phyloP scores from a whole-genome alignment of 2,329 filamentous ascomycete species.

The Ilyonectria robusta region DNA sequence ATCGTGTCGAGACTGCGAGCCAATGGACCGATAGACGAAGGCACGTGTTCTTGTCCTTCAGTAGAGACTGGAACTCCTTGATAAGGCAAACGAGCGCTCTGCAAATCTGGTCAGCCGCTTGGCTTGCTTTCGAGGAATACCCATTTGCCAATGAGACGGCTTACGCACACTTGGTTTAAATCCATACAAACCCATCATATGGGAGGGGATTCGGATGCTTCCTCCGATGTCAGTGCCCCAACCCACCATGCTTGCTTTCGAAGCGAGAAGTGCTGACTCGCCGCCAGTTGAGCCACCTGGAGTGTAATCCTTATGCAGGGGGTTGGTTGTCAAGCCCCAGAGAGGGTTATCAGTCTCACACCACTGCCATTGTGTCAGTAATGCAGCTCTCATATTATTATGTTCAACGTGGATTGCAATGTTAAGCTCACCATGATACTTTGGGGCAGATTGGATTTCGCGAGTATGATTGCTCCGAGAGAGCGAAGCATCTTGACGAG shows the following conservation, averaged over 20 bases:
- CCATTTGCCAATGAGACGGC: too few species aligned
- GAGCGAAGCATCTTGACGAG: constrained; percentile 63
- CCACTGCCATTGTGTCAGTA: constrained; percentile 26
- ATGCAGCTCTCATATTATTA: too few species aligned
- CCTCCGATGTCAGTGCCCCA: constrained; percentile 48
- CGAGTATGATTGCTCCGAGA: constrained; percentile 66
- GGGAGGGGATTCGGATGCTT: constrained; percentile 46
- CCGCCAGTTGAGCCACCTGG: constrained; percentile 48
- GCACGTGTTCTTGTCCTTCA: constrained; percentile 75
- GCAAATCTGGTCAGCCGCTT: accelerated
- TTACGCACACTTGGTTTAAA: constrained; percentile 49
- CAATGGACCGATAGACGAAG: constrained; percentile 74
- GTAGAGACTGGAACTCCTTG: constrained; percentile 71
- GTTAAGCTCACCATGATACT: constrained; percentile 40
- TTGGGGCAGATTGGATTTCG: constrained; percentile 61
- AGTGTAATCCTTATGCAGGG: constrained; percentile 37
- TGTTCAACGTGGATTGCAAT: background rate
- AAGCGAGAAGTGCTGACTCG: constrained; percentile 39
- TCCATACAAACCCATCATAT: constrained; percentile 43
- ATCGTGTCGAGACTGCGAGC: constrained; percentile 62
- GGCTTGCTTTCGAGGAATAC: too few species aligned
- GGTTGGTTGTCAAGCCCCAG: constrained; percentile 47
- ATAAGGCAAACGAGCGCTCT: constrained; percentile 72
- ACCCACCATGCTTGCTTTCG: constrained; percentile 39
- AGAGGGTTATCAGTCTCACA: constrained; percentile 50